Conservation (phyloP, 495 filamentous ascomycete species). For the Xylaria telfairii region DNA sequence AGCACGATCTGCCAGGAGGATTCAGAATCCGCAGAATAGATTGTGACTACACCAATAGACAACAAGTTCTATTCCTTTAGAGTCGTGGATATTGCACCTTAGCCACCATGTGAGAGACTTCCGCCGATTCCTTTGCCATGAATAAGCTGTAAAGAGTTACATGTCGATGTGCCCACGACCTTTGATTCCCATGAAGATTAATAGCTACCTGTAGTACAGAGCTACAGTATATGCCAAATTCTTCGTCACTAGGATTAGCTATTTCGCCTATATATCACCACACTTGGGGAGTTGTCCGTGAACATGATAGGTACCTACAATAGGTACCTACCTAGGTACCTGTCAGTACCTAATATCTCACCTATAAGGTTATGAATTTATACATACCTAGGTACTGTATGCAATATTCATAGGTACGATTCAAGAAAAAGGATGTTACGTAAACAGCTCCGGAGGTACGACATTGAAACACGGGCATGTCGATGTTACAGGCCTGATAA, state of each 20-base stretch:
- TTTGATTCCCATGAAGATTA: background rate
- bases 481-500: background rate
- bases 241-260: background rate
- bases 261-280: background rate
- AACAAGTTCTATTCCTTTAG: background rate
- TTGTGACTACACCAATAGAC: background rate
- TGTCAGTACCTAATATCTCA: no score
- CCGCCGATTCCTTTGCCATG: background rate
- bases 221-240: background rate
- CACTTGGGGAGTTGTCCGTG: no score
- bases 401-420: no score
- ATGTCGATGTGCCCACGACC: background rate
- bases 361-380: no score
- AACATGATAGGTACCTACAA: no score
- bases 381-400: no score
- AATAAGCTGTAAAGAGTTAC: background rate
- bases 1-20: background rate
- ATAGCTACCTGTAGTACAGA: no score
- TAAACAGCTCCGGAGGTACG: background rate
- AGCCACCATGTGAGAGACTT: background rate
- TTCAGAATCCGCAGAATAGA: background rate
- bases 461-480: no score
- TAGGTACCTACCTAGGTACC: no score
- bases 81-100: background rate
- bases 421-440: background rate